These are phyloP conservation scores for Paraleonurus japonicus DNA, from an alignment of 257 asterid genomes.

Conservation along the genomic window DNA sequence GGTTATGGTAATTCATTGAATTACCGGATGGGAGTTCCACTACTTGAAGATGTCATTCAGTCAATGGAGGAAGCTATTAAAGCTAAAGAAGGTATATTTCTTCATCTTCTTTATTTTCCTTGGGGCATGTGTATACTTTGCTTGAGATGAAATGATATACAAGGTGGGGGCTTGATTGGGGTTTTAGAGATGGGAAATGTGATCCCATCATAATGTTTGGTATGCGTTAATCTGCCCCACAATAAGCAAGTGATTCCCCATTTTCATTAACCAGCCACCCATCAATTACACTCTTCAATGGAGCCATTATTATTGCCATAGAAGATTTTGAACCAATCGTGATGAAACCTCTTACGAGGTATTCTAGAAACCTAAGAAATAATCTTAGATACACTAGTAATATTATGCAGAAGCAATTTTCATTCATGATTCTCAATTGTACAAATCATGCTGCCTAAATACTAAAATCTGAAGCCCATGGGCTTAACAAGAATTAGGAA, in stretches of 20 bases:
- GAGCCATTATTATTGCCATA: not conserved
- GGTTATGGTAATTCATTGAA: constrained; percentile 92
- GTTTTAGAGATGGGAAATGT: not conserved
- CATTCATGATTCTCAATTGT: too few species aligned
- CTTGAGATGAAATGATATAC: not conserved
- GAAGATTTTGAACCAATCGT: not conserved
- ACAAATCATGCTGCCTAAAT: too few species aligned
- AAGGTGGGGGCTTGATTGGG: not conserved
- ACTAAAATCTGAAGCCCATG: too few species aligned
- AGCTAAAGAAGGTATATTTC: constrained; percentile 63
- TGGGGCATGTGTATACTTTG: not conserved
- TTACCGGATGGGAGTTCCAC: constrained; percentile 92
- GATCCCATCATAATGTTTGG: not conserved
- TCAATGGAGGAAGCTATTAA: constrained; percentile 92
- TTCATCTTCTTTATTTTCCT: constrained; percentile 9
- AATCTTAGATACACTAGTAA: too few species aligned
- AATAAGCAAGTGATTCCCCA: not conserved
- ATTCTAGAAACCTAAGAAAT: too few species aligned
- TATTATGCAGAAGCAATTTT: too few species aligned
- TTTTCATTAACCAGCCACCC: not conserved
- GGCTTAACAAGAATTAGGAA: too few species aligned
- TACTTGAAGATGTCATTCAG: constrained; percentile 82
- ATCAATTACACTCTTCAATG: not conserved
- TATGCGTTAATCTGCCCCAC: not conserved
- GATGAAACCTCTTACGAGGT: too few species aligned